phyloP scores from a whole-genome alignment of 176 grass and related monocot genomes.

The Zea mays region DNA sequence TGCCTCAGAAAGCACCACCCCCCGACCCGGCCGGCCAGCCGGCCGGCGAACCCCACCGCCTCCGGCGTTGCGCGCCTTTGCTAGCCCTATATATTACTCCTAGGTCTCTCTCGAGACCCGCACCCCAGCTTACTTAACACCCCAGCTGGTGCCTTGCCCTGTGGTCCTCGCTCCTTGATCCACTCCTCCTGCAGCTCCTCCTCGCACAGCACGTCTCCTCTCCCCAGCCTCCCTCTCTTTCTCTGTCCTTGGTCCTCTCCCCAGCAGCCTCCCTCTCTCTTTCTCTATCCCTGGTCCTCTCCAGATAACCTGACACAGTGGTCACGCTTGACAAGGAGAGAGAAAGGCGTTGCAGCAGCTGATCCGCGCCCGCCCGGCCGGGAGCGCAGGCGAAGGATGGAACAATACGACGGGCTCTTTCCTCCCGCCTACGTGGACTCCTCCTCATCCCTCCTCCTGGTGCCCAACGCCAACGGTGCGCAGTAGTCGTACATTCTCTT shows the following conservation, averaged over 20 bases:
- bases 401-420: conserved; percentile 40
- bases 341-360: not conserved
- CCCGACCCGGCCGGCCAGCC: conserved; percentile 12
- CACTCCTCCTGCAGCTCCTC: conserved; percentile 14
- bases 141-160: conserved; percentile 18
- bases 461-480: conserved; percentile 40
- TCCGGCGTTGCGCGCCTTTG: conserved; percentile 34
- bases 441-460: conserved; percentile 29
- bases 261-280: not conserved
- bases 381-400: conserved; percentile 34
- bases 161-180: conserved; percentile 39
- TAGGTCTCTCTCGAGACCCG: conserved; percentile 58
- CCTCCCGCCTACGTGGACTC: conserved; percentile 40
- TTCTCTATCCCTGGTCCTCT: not conserved
- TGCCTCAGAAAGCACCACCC: conserved; percentile 15
- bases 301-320: not conserved
- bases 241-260: not conserved
- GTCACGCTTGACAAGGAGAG: not conserved
- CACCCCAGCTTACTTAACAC: conserved; percentile 47
- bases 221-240: no score
- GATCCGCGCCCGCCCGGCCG: not conserved
- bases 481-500: not conserved
- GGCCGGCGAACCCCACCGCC: conserved; percentile 24
- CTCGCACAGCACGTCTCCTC: not conserved
- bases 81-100: conserved; percentile 48